These are phyloP conservation scores for Hibiscus mutabilis DNA, from an alignment of 345 rosid species.

Conservation along the genomic window DNA sequence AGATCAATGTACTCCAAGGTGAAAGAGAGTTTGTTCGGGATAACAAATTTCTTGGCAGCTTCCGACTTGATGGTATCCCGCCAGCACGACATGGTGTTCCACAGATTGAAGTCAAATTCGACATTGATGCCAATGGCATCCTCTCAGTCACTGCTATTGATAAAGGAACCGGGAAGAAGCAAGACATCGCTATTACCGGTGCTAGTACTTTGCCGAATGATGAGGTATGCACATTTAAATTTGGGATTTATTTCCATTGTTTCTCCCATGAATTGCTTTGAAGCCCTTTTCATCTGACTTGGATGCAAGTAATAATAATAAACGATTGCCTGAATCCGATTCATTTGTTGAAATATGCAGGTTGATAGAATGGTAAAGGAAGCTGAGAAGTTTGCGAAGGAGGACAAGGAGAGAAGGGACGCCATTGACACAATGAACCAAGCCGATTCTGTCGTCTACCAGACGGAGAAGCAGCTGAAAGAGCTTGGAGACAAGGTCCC, in stretches of 20 bases:
- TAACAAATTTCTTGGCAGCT: conserved; percentile 82
- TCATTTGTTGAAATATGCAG: conserved; percentile 26
- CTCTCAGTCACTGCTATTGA: conserved; percentile 81
- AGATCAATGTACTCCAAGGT: conserved; percentile 94
- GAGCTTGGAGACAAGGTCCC: conserved; percentile 93
- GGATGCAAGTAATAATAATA: neutral
- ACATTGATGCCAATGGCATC: conserved; percentile 94
- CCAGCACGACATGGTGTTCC: conserved; percentile 96
- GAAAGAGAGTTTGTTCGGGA: conserved; percentile 97
- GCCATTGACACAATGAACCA: conserved; percentile 97
- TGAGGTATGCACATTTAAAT: conserved; percentile 46
- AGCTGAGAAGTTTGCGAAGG: conserved; percentile 80
- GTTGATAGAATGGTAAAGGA: conserved; percentile 86
- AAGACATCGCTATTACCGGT: conserved; percentile 90
- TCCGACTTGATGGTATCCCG: conserved; percentile 69
- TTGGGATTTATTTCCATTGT: neutral
- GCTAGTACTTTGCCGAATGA: conserved; percentile 93
- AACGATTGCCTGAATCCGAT: too few species aligned
- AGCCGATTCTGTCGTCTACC: conserved; percentile 86
- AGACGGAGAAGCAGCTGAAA: conserved; percentile 91
- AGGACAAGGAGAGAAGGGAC: conserved; percentile 93
- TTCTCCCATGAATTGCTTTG: neutral
- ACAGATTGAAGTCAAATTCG: conserved; percentile 86
- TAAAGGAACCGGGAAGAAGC: conserved; percentile 90
- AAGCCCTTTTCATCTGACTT: too few species aligned